phyloP scores from a whole-genome alignment of 805 yeast species.

The Lachancea fermentati region DNA sequence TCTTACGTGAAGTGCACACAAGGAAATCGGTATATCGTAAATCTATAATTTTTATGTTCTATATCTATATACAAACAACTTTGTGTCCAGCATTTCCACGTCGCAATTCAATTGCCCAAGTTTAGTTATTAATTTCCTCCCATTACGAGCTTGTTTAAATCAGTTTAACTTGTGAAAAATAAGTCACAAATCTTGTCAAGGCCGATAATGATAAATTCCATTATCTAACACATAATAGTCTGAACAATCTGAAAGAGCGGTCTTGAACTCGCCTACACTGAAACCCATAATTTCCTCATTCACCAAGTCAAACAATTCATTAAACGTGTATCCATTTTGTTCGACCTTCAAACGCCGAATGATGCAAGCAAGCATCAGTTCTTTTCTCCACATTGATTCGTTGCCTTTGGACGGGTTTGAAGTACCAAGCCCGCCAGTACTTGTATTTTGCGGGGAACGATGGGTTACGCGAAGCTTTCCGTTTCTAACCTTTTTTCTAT shows the following conservation, averaged over 20 bases:
- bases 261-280: slow-evolving; percentile 31
- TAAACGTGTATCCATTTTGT: slow-evolving; percentile 10
- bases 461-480: slow-evolving; percentile 20
- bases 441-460: background rate
- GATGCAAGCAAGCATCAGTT: slow-evolving; percentile 24
- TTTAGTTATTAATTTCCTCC: no score
- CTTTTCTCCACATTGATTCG: slow-evolving; percentile 24
- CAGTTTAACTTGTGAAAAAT: background rate
- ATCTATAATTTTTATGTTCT: no score
- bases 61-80: no score
- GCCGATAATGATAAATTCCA: slow-evolving; percentile 3
- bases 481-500: slow-evolving; percentile 16
- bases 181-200: background rate
- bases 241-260: slow-evolving; percentile 18
- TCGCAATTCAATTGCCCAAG: no score
- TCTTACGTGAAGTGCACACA: no score
- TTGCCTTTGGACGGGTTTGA: background rate
- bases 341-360: slow-evolving; percentile 21
- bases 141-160: no score
- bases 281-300: slow-evolving; percentile 17
- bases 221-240: slow-evolving; percentile 7
- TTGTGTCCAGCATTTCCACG: no score
- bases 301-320: slow-evolving; percentile 12
- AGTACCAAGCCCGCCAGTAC: background rate
- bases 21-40: no score